phyloP scores from a whole-genome alignment of 192 early-diverging fungal species.

The Coemansia asiatica region DNA sequence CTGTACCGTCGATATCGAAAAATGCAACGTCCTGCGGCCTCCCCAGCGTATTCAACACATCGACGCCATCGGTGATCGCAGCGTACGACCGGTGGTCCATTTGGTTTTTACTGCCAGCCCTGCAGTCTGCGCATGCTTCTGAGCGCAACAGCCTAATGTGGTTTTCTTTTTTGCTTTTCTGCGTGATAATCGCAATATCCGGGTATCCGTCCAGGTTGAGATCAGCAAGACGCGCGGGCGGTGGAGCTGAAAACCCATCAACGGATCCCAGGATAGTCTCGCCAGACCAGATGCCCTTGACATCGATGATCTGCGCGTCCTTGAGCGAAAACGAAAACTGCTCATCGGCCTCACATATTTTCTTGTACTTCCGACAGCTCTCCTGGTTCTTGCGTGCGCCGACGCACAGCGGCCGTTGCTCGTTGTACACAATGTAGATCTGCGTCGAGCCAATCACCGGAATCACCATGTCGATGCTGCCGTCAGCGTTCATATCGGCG shows the following conservation, averaged over 20 bases:
- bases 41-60: slow-evolving; percentile 55
- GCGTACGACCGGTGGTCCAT: slow-evolving; percentile 64
- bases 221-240: slow-evolving; percentile 69
- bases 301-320: slow-evolving; percentile 32
- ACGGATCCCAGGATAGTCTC: slow-evolving; percentile 51
- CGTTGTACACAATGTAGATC: slow-evolving; percentile 79
- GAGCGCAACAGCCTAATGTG: slow-evolving; percentile 71
- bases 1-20: slow-evolving; percentile 90
- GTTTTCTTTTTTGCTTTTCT: slow-evolving; percentile 29
- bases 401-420: slow-evolving; percentile 76
- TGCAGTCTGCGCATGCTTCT: slow-evolving; percentile 58
- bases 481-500: slow-evolving; percentile 94
- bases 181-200: slow-evolving; percentile 72
- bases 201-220: slow-evolving; percentile 91
- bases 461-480: slow-evolving; percentile 82
- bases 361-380: slow-evolving; percentile 60
- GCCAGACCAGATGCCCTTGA: slow-evolving; percentile 43
- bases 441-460: slow-evolving; percentile 60
- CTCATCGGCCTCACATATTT: slow-evolving; percentile 75
- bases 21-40: slow-evolving; percentile 68
- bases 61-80: slow-evolving; percentile 65
- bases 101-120: slow-evolving; percentile 42
- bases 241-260: slow-evolving; percentile 55
- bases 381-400: slow-evolving; percentile 45
- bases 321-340: slow-evolving; percentile 54